Evolutionary conservation across 2,329 filamentous ascomycete species (phyloP), one percentile per base, ranked within the genome.

Genomic region (Botrytis porri): DNA sequence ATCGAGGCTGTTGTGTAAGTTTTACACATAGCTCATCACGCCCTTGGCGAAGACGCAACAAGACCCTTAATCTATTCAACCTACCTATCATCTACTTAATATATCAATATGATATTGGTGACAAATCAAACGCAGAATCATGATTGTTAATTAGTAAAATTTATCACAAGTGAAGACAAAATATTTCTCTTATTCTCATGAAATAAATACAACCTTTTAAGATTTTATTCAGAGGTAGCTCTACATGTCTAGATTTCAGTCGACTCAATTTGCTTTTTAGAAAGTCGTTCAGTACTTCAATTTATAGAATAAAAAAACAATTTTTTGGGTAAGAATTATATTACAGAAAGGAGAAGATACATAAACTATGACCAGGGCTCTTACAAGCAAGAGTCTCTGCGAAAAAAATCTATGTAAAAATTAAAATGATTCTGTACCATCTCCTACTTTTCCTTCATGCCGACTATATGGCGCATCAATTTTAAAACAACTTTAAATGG

Each of bases 401-500:
- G 51, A 41, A 41, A 22, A 22, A 43, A 41, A 69, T 43, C n/a
- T 69, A 59, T 20, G 20, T 57, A 25, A 59, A 59, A 10, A 59
- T 59, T 59, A 59, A 39, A 69, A 57, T 6, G 14, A 14, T 32
- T 32, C 37, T 41, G 20, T 16, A 16, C 37, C 14, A 32, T 32
- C 25, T 16, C 32, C 25, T 9, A 32, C 9, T 43, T 35, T 32
- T 48, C 63, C 60, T 62, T 62, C 37, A n/a, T 10, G 39, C 14
- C 37, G 8, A 41, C 25, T 29, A n/a, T n/a, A n/a, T n/a, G n/a
- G n/a, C 20, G 2, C 1, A 22, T 43, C 51, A 6, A 18, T 8
- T 3, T 43, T 1, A 14, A 18, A 79, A 2, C 78, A 80, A 22
- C 84, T 80, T 59, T 59, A 69, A 37, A 69, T 41, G 29, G 37